Evolutionary conservation across 805 yeast species (phyloP), one percentile per base, ranked within the genome.

Genomic region (Saitoella complicata): DNA sequence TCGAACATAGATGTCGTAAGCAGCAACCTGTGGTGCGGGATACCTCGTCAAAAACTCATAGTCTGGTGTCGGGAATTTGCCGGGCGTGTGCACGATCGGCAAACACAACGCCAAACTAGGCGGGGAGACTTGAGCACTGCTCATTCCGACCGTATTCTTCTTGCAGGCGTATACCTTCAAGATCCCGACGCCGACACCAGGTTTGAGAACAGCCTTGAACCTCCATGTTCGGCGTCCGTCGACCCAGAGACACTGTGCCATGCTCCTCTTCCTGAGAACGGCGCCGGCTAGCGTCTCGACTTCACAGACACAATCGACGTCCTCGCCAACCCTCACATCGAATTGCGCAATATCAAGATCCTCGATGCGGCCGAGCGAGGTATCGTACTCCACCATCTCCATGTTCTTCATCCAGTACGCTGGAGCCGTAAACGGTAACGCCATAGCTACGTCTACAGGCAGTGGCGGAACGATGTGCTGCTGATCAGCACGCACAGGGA

Each of bases 381-480:
- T 78, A 59, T 84, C 82, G 64, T 73, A 88, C 57, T 76, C 78
- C 47, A 71, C 63, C 44, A 86, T 69, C 47, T 68, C 67, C 38
- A 88, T 58, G 1, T 69, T 66, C 55, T 76, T 73, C 37, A 64
- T 67, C 59, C 80, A 75, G 54, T 80, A 85, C 0, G 84, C 80
- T 0, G 95, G 87, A 55, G 85, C 82, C n/a, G 80, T 74, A 32
- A 93, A 72, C 0, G 98, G 98, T 41, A 88, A 65, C 40, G 85
- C 75, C 47, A 84, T 69, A 10, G 91, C 87, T 21, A 80, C 74
- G 51, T 75, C 70, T 34, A 81, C 80, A 49, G 83, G 87, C 49
- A 88, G 65, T 2, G 93, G 83, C 4, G 96, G 97, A 32, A 74
- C 70, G 13, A 88, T 73, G 62, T 83, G 95, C 60, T 91, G 98